Base-by-base conservation (phyloP, 1,139 yeast genomes). In the Suhomyces choctaworum region DNA sequence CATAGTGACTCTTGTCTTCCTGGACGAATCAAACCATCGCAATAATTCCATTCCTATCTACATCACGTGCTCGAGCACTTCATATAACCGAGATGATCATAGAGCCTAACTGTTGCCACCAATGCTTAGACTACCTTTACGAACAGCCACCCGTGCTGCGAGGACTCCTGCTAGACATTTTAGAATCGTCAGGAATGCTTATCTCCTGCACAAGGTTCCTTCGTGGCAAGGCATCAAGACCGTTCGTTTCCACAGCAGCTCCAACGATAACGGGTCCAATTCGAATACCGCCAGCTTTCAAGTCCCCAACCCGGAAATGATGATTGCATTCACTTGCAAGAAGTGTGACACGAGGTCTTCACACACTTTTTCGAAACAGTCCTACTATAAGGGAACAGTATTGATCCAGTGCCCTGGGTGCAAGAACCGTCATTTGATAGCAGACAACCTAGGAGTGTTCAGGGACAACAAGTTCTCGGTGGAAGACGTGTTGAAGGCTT, bases 291-390 rank as follows among this genome's bases (percentile, higher is more conserved):
- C 45, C 13, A 35, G 48, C 17, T 37, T 62, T 34, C 68, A 80
- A 47, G 72, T 71, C 4, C 83, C 79, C 29, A 78, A 82, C 41
- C 96, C 95, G 1, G 77, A 81, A 58, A 68, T 87, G 47, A 83
- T 89, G 82, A 74, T 92, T 20, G 92, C 96, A 0, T 90, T 92
- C 62, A 92, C 97, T 0, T 92, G 98, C 61, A 92, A 89, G 58
- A 79, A 80, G 48, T 92, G 98, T 62, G 74, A 78, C 34, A 78
- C 86, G 6, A 67, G 97, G 38, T 87, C 96, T 0, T 79, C 90
- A 3, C 97, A 92, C 55, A 74, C 82, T 4, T 82, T 92, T 52
- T 85, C 96, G 12, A 90, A 89, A 48, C 97, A 92, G 58, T 90
- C 97, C 0, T 92, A 92, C 56, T 77, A 82, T 16, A 70, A 73